phyloP scores from a whole-genome alignment of 2,329 filamentous ascomycete species.

The Escovopsis weberi region DNA sequence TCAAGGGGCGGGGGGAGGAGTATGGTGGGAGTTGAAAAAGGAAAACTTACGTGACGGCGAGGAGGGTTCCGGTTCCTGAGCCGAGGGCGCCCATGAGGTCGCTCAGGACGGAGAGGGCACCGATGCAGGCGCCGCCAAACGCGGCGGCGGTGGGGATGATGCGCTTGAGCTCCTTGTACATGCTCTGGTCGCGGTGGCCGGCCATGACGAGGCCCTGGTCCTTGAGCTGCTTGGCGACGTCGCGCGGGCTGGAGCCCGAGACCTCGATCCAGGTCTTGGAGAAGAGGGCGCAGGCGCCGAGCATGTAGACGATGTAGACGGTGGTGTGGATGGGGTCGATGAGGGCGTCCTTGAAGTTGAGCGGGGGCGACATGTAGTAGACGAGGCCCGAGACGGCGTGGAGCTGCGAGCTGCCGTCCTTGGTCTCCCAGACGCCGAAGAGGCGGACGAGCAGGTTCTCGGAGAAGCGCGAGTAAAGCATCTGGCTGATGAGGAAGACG shows the following conservation, averaged over 20 bases:
- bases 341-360: slow-evolving; percentile 95
- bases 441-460: slow-evolving; percentile 97
- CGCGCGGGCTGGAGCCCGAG: slow-evolving; percentile 89
- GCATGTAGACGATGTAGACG: slow-evolving; percentile 95
- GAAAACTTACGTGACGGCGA: slow-evolving; percentile 88
- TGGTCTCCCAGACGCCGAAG: slow-evolving; percentile 95
- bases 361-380: slow-evolving; percentile 98
- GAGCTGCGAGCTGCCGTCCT: slow-evolving; percentile 90
- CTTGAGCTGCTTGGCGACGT: slow-evolving; percentile 99
- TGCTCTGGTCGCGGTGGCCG: slow-evolving; percentile 97
- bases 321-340: slow-evolving; percentile 94
- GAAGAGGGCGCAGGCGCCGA: slow-evolving; percentile 93
- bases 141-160: slow-evolving; percentile 97
- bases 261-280: slow-evolving; percentile 99
- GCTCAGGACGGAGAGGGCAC: slow-evolving; percentile 86
- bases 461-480: slow-evolving; percentile 97
- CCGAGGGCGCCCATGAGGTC: slow-evolving; percentile 93
- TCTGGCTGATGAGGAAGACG: slow-evolving; percentile 97
- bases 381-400: slow-evolving; percentile 85
- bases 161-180: slow-evolving; percentile 99
- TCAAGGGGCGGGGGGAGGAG: too few species aligned
- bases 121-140: slow-evolving; percentile 98
- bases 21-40: neutral
- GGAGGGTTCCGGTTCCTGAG: slow-evolving; percentile 91
- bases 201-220: slow-evolving; percentile 99